Evolutionary conservation across 1,139 yeast species (phyloP).

Genomic region (Blastobotrys apis): DNA sequence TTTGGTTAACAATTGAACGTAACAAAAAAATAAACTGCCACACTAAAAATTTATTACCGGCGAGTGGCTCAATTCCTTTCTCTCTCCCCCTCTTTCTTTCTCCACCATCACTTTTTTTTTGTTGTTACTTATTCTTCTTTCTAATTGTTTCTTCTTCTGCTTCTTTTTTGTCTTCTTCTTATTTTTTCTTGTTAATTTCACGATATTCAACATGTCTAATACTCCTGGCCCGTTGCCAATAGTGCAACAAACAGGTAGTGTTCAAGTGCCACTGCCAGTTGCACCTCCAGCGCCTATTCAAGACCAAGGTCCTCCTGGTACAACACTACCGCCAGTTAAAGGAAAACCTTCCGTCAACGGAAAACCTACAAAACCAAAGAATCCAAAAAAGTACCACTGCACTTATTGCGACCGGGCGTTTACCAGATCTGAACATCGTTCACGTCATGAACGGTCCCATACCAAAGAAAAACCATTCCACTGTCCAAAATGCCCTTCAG

Average conservation of each 20-base stretch:
- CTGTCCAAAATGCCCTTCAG: conserved; percentile 64
- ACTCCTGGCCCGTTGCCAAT: conserved; percentile 3
- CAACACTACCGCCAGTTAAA: not conserved
- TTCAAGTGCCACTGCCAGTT: too few species aligned
- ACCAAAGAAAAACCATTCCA: conserved; percentile 80
- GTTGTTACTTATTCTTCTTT: not conserved
- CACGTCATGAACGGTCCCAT: conserved; percentile 79
- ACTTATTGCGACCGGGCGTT: conserved; percentile 78
- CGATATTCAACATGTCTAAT: not conserved
- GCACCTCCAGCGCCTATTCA: too few species aligned
- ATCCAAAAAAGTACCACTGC: conserved; percentile 56
- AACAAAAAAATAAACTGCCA: not conserved
- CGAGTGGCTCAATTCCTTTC: conserved; percentile 15
- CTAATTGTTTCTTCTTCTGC: conserved; percentile 1
- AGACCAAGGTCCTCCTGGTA: too few species aligned
- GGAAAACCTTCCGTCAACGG: not conserved
- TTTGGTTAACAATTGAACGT: too few species aligned
- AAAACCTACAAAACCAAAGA: conserved; percentile 13
- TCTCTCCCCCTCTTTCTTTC: conserved; percentile 1
- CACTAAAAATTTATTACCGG: not conserved
- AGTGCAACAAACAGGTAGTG: too few species aligned
- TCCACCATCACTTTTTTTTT: not conserved
- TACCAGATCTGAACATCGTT: conserved; percentile 75
- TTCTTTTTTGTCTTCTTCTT: not conserved
- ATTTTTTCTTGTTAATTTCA: not conserved